These are phyloP conservation scores for Allium fistulosum DNA, from an alignment of 106 monocot species.

Conservation along the genomic window DNA sequence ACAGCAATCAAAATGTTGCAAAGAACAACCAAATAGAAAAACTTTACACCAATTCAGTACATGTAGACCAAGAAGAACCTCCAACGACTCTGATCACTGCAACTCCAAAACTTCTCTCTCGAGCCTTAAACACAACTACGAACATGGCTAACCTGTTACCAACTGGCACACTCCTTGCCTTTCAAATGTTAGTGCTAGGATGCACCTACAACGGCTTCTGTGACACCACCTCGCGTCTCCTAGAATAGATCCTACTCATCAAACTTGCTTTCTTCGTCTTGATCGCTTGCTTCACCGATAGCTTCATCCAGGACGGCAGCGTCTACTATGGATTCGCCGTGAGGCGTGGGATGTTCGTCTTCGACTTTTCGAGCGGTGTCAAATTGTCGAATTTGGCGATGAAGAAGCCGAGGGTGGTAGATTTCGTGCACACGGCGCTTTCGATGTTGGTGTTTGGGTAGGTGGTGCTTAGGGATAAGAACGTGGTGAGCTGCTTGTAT, in stretches of 20 bases:
- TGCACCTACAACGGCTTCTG: conserved; percentile 71
- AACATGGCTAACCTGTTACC: conserved; percentile 77
- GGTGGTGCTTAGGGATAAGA: conserved; percentile 53
- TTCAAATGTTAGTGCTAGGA: conserved; percentile 62
- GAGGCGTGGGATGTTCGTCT: conserved; percentile 47
- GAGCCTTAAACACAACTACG: conserved; percentile 30
- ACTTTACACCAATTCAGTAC: neutral
- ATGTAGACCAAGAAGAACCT: neutral
- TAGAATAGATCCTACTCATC: conserved; percentile 43
- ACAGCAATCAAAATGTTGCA: conserved; percentile 2
- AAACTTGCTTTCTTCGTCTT: conserved; percentile 46
- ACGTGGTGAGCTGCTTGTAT: conserved; percentile 63
- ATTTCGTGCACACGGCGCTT: conserved; percentile 54
- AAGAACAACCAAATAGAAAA: neutral
- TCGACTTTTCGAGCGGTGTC: conserved; percentile 20
- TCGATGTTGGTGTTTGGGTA: conserved; percentile 57
- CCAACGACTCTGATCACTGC: conserved; percentile 1
- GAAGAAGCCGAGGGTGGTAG: conserved; percentile 48
- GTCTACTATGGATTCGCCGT: conserved; percentile 66
- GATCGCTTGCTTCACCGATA: conserved; percentile 78
- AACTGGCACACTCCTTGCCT: conserved; percentile 80
- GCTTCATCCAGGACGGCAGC: conserved; percentile 33
- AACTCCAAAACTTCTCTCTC: neutral
- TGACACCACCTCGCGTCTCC: conserved; percentile 32
- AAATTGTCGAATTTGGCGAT: conserved; percentile 24